Evolutionary conservation across 2,329 filamentous ascomycete genomes (phyloP).

Genomic region (Monilinia vaccinii-corymbosi): DNA sequence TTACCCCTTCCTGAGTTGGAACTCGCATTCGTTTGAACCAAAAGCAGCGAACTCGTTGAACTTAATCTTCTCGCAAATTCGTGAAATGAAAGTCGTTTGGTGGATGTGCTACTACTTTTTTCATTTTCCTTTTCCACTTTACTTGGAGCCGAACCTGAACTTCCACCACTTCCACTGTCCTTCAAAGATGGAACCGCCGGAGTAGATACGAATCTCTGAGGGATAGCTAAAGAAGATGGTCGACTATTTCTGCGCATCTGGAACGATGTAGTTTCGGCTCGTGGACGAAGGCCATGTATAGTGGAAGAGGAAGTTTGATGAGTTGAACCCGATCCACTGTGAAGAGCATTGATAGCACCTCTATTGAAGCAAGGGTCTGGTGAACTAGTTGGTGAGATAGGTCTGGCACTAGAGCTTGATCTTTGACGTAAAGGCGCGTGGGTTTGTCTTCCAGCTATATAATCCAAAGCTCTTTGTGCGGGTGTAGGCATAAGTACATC

Average conservation of each 20-base stretch:
- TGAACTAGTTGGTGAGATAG: slow-evolving; percentile 20
- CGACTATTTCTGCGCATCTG: slow-evolving; percentile 15
- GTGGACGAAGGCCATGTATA: slow-evolving; percentile 18
- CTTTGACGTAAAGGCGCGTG: slow-evolving; percentile 13
- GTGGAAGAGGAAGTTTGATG: neutral
- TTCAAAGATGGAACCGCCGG: slow-evolving; percentile 16
- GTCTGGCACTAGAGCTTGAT: slow-evolving; percentile 9
- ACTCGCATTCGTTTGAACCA: slow-evolving; percentile 46
- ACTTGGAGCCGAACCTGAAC: slow-evolving; percentile 12
- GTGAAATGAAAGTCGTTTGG: slow-evolving; percentile 51
- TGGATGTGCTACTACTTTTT: slow-evolving; percentile 44
- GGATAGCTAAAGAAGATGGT: slow-evolving; percentile 24
- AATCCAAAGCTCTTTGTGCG: slow-evolving; percentile 29
- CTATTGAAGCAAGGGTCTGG: slow-evolving; percentile 25
- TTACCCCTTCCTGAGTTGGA: slow-evolving; percentile 23
- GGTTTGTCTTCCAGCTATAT: slow-evolving; percentile 26
- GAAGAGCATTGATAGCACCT: slow-evolving; percentile 26
- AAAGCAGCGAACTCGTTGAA: slow-evolving; percentile 50
- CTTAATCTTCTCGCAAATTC: slow-evolving; percentile 51
- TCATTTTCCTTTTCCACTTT: slow-evolving; percentile 34
- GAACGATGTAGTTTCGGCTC: slow-evolving; percentile 19
- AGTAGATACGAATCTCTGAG: slow-evolving; percentile 24
- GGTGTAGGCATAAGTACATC: slow-evolving; percentile 26
- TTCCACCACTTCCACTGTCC: slow-evolving; percentile 14
- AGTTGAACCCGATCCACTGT: slow-evolving; percentile 13